phyloP scores from a whole-genome alignment of 2,329 filamentous ascomycete species.

The Ascocoryne sarcoides region DNA sequence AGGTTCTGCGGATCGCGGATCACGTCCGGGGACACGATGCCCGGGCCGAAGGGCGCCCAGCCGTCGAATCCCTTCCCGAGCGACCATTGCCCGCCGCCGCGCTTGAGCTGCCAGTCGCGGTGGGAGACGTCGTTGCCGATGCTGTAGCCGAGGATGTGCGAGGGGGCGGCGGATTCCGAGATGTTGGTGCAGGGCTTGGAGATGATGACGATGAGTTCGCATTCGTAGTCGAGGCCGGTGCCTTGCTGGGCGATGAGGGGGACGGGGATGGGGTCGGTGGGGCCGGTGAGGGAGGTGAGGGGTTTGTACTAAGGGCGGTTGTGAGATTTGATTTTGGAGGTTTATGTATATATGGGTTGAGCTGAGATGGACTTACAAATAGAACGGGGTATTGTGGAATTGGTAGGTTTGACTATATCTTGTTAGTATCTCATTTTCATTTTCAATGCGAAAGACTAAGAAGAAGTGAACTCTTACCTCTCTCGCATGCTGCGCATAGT shows the following conservation, averaged over 20 bases:
- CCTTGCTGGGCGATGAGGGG: neutral
- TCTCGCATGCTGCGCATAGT: slow-evolving; percentile 38
- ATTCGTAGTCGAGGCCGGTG: slow-evolving; percentile 56
- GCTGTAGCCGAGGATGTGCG: slow-evolving; percentile 66
- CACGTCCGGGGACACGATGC: slow-evolving; percentile 51
- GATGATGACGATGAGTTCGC: slow-evolving; percentile 67
- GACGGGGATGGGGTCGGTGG: neutral
- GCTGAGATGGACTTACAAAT: too few species aligned
- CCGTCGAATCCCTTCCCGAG: slow-evolving; percentile 68
- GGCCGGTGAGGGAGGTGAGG: neutral
- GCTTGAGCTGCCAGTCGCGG: slow-evolving; percentile 65
- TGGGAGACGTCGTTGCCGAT: slow-evolving; percentile 76
- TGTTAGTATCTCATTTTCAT: neutral
- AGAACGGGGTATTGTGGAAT: neutral
- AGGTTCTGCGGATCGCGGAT: slow-evolving; percentile 50
- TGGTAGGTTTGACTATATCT: neutral
- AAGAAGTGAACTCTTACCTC: slow-evolving; percentile 35
- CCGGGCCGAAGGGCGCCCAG: slow-evolving; percentile 66
- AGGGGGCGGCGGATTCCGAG: slow-evolving; percentile 53
- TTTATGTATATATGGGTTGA: too few species aligned
- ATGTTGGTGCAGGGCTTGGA: slow-evolving; percentile 59
- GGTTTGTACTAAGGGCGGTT: too few species aligned
- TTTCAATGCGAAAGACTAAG: neutral
- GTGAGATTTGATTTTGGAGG: too few species aligned
- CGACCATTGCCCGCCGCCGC: slow-evolving; percentile 52